Percentiles rank a stretch among this genome's conserved stretches.
Evolutionary conservation across 1,284 basidiomycete species (phyloP).

Genomic region (Apiotrichum porosum): DNA sequence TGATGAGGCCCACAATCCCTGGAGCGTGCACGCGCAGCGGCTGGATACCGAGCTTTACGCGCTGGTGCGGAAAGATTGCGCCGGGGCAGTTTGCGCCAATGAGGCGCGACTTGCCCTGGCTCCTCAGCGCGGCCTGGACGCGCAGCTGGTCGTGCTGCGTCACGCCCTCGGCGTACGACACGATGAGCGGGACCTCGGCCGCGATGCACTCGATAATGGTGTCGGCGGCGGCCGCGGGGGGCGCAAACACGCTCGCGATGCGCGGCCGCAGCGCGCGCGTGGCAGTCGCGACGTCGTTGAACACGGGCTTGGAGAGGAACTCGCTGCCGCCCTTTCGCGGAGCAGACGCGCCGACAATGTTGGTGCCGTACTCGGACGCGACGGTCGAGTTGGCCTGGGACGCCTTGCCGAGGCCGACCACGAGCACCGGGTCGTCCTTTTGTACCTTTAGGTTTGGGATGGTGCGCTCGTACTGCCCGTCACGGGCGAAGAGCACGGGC

Average conservation of each 20-base stretch:
- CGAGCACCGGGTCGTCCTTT: conserved; percentile 82
- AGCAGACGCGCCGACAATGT: conserved; percentile 90
- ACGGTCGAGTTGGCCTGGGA: conserved; percentile 13
- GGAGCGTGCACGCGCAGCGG: conserved; percentile 90
- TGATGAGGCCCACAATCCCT: conserved; percentile 84
- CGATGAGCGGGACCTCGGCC: conserved; percentile 85
- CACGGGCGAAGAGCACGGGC: conserved; percentile 15
- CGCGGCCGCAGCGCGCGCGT: conserved; percentile 13
- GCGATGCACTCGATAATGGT: conserved; percentile 92
- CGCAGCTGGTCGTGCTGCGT: conserved; percentile 53
- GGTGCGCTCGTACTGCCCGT: conserved; percentile 61
- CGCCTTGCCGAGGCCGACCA: conserved; percentile 58
- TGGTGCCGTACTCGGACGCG: conserved; percentile 63
- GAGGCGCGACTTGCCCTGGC: conserved; percentile 84
- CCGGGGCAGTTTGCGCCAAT: conserved; percentile 88
- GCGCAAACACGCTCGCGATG: conserved; percentile 17
- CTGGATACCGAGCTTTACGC: conserved; percentile 98
- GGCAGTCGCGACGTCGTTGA: conserved; percentile 81
- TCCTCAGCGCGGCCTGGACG: conserved; percentile 82
- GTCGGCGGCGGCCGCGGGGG: conserved; percentile 62
- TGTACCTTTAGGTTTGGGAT: conserved; percentile 79
- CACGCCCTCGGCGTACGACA: conserved; percentile 90
- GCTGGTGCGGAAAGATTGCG: conserved; percentile 72
- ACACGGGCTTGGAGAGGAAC: conserved; percentile 87
- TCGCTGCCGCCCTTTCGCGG: conserved; percentile 88